Evolutionary conservation across 177 flowering plant species (phyloP).

Genomic region (Tripterygium wilfordii): DNA sequence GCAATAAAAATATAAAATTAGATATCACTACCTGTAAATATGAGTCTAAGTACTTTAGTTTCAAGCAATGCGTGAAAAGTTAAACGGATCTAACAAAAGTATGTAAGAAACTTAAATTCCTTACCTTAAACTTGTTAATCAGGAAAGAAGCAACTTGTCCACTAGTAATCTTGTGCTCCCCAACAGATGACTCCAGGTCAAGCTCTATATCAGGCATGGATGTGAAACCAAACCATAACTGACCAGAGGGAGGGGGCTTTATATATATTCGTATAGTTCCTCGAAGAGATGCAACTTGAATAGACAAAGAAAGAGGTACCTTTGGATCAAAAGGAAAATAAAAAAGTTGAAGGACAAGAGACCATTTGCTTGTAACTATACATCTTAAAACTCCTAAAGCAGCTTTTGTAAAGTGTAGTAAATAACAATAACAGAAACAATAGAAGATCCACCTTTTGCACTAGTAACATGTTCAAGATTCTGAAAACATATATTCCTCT

Average conservation of each 20-base stretch:
- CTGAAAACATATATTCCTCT: too few species aligned
- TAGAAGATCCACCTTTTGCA: too few species aligned
- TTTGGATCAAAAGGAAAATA: constrained; percentile 20
- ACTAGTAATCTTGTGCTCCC: constrained; percentile 76
- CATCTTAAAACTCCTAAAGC: neutral
- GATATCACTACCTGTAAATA: too few species aligned
- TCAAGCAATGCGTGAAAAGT: too few species aligned
- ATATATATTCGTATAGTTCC: constrained; percentile 71
- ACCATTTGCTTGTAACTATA: neutral
- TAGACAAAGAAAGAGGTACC: constrained; percentile 80
- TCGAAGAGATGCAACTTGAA: constrained; percentile 65
- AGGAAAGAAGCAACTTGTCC: constrained; percentile 64
- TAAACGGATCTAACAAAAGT: too few species aligned
- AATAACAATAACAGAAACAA: too few species aligned
- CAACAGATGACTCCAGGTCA: constrained; percentile 67
- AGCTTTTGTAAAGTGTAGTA: too few species aligned
- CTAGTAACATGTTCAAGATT: too few species aligned
- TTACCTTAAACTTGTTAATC: constrained; percentile 76
- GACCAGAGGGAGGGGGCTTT: constrained; percentile 98
- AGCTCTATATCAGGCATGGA: constrained; percentile 88
- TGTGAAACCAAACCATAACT: constrained; percentile 80
- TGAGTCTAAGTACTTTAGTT: too few species aligned
- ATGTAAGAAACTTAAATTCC: too few species aligned
- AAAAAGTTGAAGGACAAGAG: neutral
- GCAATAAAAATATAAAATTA: too few species aligned